Evolutionary conservation across 164 flowering plant genomes (phyloP).

Genomic region (Sedum album): DNA sequence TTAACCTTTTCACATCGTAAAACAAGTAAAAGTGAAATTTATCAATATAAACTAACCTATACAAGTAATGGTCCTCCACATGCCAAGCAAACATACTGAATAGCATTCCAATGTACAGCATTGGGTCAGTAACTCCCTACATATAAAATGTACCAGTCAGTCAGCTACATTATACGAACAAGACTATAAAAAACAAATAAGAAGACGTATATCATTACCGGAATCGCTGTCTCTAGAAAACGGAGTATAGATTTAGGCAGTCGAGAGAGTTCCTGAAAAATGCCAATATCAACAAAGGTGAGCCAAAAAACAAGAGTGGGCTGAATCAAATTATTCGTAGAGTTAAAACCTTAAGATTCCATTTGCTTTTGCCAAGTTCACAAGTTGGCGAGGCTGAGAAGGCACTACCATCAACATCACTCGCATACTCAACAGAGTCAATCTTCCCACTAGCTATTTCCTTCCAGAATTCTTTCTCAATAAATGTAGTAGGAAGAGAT

Average conservation of each 20-base stretch:
- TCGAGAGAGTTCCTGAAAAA: conserved; percentile 68
- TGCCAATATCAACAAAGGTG: not conserved
- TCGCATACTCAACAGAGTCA: conserved; percentile 94
- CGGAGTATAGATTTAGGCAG: conserved; percentile 70
- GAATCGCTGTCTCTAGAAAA: conserved; percentile 64
- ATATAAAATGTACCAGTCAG: conserved; percentile 30
- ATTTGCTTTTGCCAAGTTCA: conserved; percentile 88
- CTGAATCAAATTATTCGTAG: not conserved
- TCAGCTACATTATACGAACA: not conserved
- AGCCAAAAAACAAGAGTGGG: not conserved
- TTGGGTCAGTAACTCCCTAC: conserved; percentile 98
- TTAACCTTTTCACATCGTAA: not conserved
- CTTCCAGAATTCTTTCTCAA: conserved; percentile 97
- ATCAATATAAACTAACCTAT: too few relatives aligned
- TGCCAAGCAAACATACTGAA: conserved; percentile 99
- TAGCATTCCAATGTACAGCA: conserved; percentile 98
- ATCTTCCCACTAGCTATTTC: conserved; percentile 91
- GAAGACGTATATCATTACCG: conserved; percentile 40
- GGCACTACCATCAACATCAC: conserved; percentile 99
- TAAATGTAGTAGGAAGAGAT: conserved; percentile 70
- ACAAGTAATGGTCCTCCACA: conserved; percentile 96
- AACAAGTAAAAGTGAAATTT: not conserved
- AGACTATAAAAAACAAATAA: not conserved
- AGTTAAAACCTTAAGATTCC: conserved; percentile 86
- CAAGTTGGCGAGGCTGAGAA: conserved; percentile 81